Evolutionary conservation across 352 stramenopile species (phyloP), one percentile per base, ranked within the genome.

Genomic region (Pythium volutum): DNA sequence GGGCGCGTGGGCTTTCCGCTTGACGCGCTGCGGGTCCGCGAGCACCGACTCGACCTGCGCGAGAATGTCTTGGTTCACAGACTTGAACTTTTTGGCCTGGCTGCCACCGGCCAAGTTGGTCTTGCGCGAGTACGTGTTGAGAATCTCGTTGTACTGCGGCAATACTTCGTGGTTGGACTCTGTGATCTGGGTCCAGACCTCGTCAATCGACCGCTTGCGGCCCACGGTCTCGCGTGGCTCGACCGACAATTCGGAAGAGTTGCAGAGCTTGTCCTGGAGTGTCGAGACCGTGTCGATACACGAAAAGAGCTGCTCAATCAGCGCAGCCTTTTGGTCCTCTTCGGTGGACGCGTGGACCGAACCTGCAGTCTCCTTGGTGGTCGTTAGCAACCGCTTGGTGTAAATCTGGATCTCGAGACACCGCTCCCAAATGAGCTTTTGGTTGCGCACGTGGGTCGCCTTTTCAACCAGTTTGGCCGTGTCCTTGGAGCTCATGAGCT

Each of bases 51-150:
- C 87, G 8, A 95, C 87, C 55, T 95, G 87, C 20, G 84, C 71
- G 15, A 95, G 68, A 22, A 95, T 84, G 50, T 92, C 83, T 55
- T 95, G 87, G 70, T 95, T 93, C 57, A 95, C 84, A 42, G 81
- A 83, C 64, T 93, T 92, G 71, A 95, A 95, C 68, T 94, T 94
- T 62, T 91, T 95, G 15, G 68, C 71, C 55, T 92, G 81, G 33
- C 33, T 87, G 25, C 79, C 81, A 12, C 74, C 79, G 1, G 74
- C 64, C 23, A 93, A 55, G 54, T 84, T 82, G 34, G 81, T 93
- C 75, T 88, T 87, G 67, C 80, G 79, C 36, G 80, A 79, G 64
- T 81, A 84, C 63, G 78, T 81, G 75, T 89, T 93, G 51, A 95
- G 79, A 45, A 95, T 87, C 27, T 84, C 75, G 57, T 84, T 89